phyloP scores from a whole-genome alignment of 352 stramenopile species.

The Phytopythium montanum region DNA sequence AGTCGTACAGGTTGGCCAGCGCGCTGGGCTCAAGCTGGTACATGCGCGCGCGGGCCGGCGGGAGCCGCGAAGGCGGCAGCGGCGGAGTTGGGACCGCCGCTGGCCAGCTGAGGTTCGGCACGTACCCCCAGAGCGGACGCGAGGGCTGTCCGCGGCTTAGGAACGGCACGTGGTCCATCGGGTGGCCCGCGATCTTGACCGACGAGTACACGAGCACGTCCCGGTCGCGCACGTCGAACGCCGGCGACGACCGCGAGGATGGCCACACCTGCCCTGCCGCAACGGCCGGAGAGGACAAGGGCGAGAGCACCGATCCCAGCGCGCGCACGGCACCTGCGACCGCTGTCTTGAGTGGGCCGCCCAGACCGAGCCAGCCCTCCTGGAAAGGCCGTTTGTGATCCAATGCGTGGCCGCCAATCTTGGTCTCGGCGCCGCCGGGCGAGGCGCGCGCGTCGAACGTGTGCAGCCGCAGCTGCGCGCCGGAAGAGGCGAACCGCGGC shows the following conservation, averaged over 20 bases:
- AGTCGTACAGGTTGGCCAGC: conserved; percentile 50
- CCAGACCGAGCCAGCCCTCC: conserved; percentile 21
- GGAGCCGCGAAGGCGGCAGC: conserved; percentile 13
- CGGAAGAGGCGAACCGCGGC: conserved; percentile 8
- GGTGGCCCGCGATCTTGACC: conserved; percentile 76
- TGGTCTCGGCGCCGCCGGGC: conserved; percentile 53
- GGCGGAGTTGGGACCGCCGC: not conserved
- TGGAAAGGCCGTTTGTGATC: conserved; percentile 52
- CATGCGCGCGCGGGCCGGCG: conserved; percentile 13
- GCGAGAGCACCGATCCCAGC: conserved; percentile 10
- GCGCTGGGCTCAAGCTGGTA: conserved; percentile 29
- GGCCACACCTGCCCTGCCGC: not conserved
- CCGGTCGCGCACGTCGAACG: conserved; percentile 31
- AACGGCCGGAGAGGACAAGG: not conserved
- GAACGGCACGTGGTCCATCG: conserved; percentile 75
- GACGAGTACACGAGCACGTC: conserved; percentile 49
- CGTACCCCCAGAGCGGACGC: conserved; percentile 49
- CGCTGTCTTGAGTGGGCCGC: conserved; percentile 28
- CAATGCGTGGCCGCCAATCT: conserved; percentile 66
- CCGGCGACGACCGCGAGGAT: conserved; percentile 27
- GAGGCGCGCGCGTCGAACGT: conserved; percentile 30
- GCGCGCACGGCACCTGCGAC: conserved; percentile 13
- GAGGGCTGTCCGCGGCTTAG: conserved; percentile 55
- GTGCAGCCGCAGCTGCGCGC: conserved; percentile 52
- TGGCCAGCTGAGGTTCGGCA: conserved; percentile 7